Evolutionary conservation across 2,329 filamentous ascomycete species (phyloP).

Genomic region (Talaromyces sp.): DNA sequence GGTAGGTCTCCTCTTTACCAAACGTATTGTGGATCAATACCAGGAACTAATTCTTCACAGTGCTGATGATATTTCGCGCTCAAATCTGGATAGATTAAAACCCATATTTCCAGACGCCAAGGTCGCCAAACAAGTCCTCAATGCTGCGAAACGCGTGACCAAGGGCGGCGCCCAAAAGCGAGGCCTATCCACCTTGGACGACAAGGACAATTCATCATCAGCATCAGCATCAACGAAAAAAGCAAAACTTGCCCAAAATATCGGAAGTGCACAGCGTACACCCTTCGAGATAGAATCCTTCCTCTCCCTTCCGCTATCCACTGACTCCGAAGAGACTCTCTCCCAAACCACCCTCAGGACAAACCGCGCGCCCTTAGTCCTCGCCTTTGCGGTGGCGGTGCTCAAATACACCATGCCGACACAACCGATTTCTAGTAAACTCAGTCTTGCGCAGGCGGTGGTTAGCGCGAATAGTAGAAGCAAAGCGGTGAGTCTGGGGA

Average conservation of each 20-base stretch:
- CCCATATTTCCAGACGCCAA: slow-evolving; percentile 51
- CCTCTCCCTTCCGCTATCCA: slow-evolving; percentile 32
- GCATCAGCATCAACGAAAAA: slow-evolving; percentile 34
- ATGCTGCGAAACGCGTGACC: slow-evolving; percentile 49
- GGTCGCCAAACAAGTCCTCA: slow-evolving; percentile 53
- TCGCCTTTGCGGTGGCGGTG: slow-evolving; percentile 72
- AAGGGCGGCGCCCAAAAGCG: slow-evolving; percentile 52
- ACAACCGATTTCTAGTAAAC: slow-evolving; percentile 75
- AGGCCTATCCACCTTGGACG: slow-evolving; percentile 30
- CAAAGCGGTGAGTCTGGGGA: slow-evolving; percentile 70
- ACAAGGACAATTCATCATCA: slow-evolving; percentile 21
- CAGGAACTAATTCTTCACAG: slow-evolving; percentile 9
- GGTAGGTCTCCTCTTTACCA: slow-evolving; percentile 23
- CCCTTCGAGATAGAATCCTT: slow-evolving; percentile 35
- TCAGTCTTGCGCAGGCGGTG: slow-evolving; percentile 79
- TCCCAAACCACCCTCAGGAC: slow-evolving; percentile 59
- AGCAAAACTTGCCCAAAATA: slow-evolving; percentile 25
- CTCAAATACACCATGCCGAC: slow-evolving; percentile 79
- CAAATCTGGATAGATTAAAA: slow-evolving; percentile 43
- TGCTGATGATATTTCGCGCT: slow-evolving; percentile 48
- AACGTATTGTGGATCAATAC: neutral
- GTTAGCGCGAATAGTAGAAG: slow-evolving; percentile 75
- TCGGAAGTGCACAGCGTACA: slow-evolving; percentile 19
- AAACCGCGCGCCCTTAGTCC: slow-evolving; percentile 75
- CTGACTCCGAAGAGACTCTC: slow-evolving; percentile 56